Conservation (phyloP, 73 alveolate genomes). For the Halteria grandinella region DNA sequence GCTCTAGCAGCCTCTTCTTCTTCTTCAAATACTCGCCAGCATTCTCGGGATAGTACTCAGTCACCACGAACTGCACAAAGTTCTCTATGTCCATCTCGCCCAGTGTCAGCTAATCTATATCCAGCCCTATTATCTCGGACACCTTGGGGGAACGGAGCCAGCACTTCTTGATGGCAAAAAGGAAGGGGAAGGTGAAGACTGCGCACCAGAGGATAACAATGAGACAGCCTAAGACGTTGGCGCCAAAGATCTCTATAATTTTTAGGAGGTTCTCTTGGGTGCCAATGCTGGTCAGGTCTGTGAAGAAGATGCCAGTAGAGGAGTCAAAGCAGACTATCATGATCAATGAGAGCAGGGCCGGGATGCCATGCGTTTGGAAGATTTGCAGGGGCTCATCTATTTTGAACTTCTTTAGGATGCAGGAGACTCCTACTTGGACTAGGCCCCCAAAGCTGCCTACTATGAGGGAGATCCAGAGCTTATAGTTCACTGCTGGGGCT, state of each 20-base stretch:
- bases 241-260: constrained; percentile 37
- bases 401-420: constrained; percentile 67
- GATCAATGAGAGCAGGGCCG: constrained; percentile 78
- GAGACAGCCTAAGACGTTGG: constrained; percentile 20
- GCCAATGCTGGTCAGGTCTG: constrained; percentile 20
- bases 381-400: constrained; percentile 89
- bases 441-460: constrained; percentile 51
- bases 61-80: constrained; percentile 13
- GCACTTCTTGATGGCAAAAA: constrained; percentile 18
- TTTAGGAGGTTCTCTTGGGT: constrained; percentile 2
- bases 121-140: constrained; percentile 30
- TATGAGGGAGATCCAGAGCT: constrained; percentile 9
- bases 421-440: constrained; percentile 48
- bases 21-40: constrained; percentile 23
- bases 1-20: constrained; percentile 34
- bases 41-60: constrained; percentile 52
- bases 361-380: constrained; percentile 79
- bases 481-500: constrained; percentile 38
- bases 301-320: constrained; percentile 73
- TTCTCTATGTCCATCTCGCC: constrained; percentile 5
- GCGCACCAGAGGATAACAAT: constrained; percentile 44
- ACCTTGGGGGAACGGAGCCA: constrained; percentile 37
- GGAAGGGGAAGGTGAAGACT: constrained; percentile 25
- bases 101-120: not conserved
- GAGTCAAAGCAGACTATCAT: constrained; percentile 74